phyloP scores from a whole-genome alignment of 176 grass and related monocot genomes.

The Aegilops umbellulata region DNA sequence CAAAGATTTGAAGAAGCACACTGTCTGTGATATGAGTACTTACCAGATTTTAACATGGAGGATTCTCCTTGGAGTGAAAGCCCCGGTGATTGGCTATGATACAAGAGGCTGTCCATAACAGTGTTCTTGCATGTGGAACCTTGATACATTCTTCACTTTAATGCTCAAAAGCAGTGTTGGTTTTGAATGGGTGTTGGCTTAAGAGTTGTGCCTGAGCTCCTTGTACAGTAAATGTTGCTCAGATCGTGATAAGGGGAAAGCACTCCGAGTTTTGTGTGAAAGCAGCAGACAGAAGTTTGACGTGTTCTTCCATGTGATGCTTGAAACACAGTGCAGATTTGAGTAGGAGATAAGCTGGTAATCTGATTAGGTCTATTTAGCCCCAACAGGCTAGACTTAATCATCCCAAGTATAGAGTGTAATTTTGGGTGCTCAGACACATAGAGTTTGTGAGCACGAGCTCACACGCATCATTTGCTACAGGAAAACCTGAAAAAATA shows the following conservation, averaged over 20 bases:
- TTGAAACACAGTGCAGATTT: slow-evolving; percentile 18
- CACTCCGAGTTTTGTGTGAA: not conserved
- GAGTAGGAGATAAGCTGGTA: slow-evolving; percentile 12
- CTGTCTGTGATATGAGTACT: not conserved
- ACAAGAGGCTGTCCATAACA: not conserved
- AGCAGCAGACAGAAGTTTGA: not conserved
- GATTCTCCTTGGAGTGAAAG: not conserved
- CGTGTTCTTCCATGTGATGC: slow-evolving; percentile 15
- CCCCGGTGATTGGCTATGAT: not conserved
- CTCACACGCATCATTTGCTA: too few relatives aligned
- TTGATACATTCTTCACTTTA: not conserved
- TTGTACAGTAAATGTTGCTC: not conserved
- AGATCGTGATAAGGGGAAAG: not conserved
- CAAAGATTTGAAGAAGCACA: not conserved
- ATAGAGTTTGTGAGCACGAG: too few relatives aligned
- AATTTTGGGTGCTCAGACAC: not conserved
- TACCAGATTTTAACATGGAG: not conserved
- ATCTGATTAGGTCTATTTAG: slow-evolving; percentile 6
- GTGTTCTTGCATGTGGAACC: slow-evolving; percentile 6
- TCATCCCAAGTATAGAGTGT: not conserved
- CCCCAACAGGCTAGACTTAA: slow-evolving; percentile 19
- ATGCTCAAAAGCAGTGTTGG: not conserved
- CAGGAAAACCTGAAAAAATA: too few relatives aligned
- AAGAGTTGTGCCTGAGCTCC: not conserved
- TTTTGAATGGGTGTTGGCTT: not conserved